Evolutionary conservation across 192 early-diverging fungal genomes (phyloP).

Genomic region (Paraglomus occultum): DNA sequence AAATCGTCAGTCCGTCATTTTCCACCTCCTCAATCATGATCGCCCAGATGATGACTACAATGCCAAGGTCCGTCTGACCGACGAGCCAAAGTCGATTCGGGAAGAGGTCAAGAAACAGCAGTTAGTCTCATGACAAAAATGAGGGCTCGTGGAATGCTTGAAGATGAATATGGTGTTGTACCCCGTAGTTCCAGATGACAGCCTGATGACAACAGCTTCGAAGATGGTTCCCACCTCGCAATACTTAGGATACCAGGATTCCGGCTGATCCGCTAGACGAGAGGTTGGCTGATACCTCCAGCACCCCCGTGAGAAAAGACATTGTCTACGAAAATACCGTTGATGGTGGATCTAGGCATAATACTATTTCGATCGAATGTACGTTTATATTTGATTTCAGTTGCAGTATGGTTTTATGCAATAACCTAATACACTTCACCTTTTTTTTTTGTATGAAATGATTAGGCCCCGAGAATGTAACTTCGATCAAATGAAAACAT

Average conservation of each 20-base stretch:
- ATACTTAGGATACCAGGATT: neutral
- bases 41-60: neutral
- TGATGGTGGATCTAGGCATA: neutral
- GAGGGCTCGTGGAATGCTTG: neutral
- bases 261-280: neutral
- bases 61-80: neutral
- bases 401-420: neutral
- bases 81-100: neutral
- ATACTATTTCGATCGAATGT: slow-evolving; percentile 8
- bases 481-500: slow-evolving; percentile 26
- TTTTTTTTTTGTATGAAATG: neutral
- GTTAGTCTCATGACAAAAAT: neutral
- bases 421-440: too few relatives aligned
- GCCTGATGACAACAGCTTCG: neutral
- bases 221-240: neutral
- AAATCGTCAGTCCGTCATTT: neutral
- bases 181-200: too few relatives aligned
- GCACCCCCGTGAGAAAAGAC: neutral
- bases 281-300: neutral
- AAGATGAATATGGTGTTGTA: neutral
- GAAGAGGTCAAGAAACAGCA: neutral
- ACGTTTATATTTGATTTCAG: neutral
- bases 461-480: slow-evolving; percentile 37
- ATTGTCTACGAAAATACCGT: slow-evolving; percentile 17
- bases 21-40: neutral